Evolutionary conservation across 768 basidiomycete genomes (phyloP).

Genomic region (Boletus vinaceobasis): DNA sequence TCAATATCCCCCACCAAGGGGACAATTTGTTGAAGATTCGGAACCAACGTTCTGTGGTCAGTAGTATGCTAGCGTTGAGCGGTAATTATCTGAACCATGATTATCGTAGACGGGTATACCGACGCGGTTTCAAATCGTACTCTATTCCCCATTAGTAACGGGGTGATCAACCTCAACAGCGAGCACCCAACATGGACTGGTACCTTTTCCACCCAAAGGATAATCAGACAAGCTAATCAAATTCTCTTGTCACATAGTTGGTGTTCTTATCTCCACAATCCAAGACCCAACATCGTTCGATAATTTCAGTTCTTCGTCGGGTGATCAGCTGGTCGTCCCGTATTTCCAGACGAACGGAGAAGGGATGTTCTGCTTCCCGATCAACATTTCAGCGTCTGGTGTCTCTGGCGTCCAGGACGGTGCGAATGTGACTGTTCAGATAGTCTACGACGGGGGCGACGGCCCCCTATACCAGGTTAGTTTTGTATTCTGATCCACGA

Average conservation of each 20-base stretch:
- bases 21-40: slow-evolving; percentile 56
- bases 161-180: slow-evolving; percentile 60
- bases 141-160: slow-evolving; percentile 63
- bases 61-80: slow-evolving; percentile 13
- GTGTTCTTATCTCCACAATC: slow-evolving; percentile 50
- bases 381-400: slow-evolving; percentile 52
- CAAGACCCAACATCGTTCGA: slow-evolving; percentile 60
- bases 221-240: background rate
- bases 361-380: slow-evolving; percentile 64
- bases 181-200: slow-evolving; percentile 63
- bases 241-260: slow-evolving; percentile 37
- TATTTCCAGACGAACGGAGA: slow-evolving; percentile 52
- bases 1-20: slow-evolving; percentile 71
- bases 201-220: slow-evolving; percentile 23
- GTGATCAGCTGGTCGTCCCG: slow-evolving; percentile 38
- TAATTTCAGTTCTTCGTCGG: slow-evolving; percentile 51
- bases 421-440: slow-evolving; percentile 70
- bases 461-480: slow-evolving; percentile 64
- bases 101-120: slow-evolving; percentile 57
- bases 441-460: slow-evolving; percentile 70
- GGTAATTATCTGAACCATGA: background rate
- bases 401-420: slow-evolving; percentile 56
- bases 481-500: background rate
- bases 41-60: slow-evolving; percentile 69
- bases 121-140: slow-evolving; percentile 53